Evolutionary conservation across 805 yeast genomes (phyloP).

Genomic region (Metschnikowia lochheadii): DNA sequence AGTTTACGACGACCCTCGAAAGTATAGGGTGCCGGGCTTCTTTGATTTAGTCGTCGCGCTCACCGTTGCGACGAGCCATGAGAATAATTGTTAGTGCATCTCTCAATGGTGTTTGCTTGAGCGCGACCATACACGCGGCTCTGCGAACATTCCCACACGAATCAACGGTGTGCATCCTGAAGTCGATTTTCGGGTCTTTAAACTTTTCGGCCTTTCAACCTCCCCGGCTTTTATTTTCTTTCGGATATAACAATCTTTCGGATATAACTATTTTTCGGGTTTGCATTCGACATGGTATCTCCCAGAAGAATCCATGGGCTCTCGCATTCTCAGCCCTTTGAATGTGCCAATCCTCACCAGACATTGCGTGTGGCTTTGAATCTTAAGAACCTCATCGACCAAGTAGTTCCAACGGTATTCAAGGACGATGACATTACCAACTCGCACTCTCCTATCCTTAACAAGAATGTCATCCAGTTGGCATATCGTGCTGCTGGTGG

Average conservation of each 20-base stretch:
- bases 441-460: conserved; percentile 58
- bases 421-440: conserved; percentile 45
- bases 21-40: conserved; percentile 36
- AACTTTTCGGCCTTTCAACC: too few relatives aligned
- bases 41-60: conserved; percentile 54
- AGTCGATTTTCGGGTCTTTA: too few relatives aligned
- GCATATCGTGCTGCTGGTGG: conserved; percentile 81
- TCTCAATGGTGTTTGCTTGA: neutral
- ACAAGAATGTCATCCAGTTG: conserved; percentile 52
- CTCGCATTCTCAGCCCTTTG: neutral
- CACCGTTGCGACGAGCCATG: conserved; percentile 50
- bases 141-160: neutral
- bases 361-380: conserved; percentile 66
- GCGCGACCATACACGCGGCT: neutral
- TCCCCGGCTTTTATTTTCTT: too few relatives aligned
- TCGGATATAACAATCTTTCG: too few relatives aligned
- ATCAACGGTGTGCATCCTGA: neutral
- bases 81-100: conserved; percentile 11
- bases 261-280: too few relatives aligned
- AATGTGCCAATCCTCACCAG: conserved; percentile 62
- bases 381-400: conserved; percentile 68
- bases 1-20: conserved; percentile 43
- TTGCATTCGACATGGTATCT: neutral
- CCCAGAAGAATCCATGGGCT: neutral
- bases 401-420: conserved; percentile 63